These are phyloP conservation scores for Candida tallmaniae DNA, from an alignment of 805 yeast genomes.

Conservation along the genomic window DNA sequence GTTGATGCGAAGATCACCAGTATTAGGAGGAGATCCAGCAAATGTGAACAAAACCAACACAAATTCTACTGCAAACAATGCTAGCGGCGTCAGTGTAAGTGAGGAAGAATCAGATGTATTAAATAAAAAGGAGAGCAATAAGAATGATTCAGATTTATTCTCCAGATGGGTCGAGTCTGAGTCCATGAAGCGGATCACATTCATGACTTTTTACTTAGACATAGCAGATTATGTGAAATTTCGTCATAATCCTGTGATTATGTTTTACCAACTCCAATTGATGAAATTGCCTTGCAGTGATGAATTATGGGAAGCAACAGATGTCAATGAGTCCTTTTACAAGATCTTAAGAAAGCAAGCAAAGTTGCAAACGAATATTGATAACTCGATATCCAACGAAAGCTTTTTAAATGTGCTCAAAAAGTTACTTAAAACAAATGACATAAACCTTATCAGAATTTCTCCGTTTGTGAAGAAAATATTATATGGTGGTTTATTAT, in stretches of 20 bases:
- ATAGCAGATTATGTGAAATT: constrained; percentile 73
- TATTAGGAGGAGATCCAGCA: constrained; percentile 66
- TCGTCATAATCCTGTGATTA: constrained; percentile 57
- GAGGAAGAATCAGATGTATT: constrained; percentile 29
- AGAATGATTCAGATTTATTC: constrained; percentile 33
- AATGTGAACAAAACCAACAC: constrained; percentile 17
- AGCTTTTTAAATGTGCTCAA: constrained; percentile 56
- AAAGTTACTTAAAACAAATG: constrained; percentile 49
- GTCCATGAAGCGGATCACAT: constrained; percentile 70
- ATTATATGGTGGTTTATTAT: constrained; percentile 22
- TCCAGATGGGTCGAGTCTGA: constrained; percentile 79
- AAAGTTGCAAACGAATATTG: constrained; percentile 16
- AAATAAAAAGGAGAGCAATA: constrained; percentile 14
- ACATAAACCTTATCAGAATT: constrained; percentile 17
- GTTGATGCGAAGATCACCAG: constrained; percentile 67
- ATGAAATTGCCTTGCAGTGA: constrained; percentile 39
- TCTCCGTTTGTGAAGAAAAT: constrained; percentile 62
- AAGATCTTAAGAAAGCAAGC: constrained; percentile 34
- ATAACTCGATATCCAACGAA: constrained; percentile 13
- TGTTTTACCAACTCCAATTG: constrained; percentile 36
- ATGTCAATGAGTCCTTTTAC: constrained; percentile 35
- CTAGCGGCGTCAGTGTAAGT: constrained; percentile 22
- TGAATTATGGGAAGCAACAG: constrained; percentile 34
- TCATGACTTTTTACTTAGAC: constrained; percentile 79
- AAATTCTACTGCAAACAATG: not conserved